These are phyloP conservation scores for Diospyros kaki DNA, from an alignment of 148 eudicot species.

Conservation along the genomic window DNA sequence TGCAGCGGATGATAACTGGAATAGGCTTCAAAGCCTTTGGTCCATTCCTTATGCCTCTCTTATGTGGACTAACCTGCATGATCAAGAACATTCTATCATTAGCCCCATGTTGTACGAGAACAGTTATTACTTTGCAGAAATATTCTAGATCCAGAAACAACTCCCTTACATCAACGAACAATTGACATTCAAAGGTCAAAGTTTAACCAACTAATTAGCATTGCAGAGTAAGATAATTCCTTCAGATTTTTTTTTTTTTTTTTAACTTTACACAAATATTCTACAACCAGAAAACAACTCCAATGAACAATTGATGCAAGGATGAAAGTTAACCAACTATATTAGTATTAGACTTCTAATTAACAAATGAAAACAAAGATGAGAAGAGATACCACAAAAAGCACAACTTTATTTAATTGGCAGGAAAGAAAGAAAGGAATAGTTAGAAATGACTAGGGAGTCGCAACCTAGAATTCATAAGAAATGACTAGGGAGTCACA, in stretches of 20 bases:
- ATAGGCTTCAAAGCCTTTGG: conserved; percentile 88
- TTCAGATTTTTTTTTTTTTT: no score
- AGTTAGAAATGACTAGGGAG: no score
- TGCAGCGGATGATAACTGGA: conserved; percentile 90
- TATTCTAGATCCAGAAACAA: not conserved
- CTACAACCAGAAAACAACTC: no score
- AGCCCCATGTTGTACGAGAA: not conserved
- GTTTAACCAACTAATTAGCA: not conserved
- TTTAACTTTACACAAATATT: not conserved
- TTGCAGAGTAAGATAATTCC: no score
- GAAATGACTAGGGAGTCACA: no score
- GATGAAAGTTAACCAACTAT: not conserved
- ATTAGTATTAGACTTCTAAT: not conserved
- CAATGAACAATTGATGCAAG: not conserved
- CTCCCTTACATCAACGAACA: not conserved
- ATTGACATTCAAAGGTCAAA: not conserved
- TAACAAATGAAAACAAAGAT: no score
- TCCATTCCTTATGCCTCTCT: conserved; percentile 85
- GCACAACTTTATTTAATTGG: no score
- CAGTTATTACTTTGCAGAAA: not conserved
- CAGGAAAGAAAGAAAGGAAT: no score
- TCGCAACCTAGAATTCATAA: no score
- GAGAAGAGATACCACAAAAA: no score
- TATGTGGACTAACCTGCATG: conserved; percentile 60
- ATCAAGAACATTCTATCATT: conserved; percentile 6